Conservation (phyloP, 768 basidiomycete species). For the Krasilnikovozyma curviuscula region DNA sequence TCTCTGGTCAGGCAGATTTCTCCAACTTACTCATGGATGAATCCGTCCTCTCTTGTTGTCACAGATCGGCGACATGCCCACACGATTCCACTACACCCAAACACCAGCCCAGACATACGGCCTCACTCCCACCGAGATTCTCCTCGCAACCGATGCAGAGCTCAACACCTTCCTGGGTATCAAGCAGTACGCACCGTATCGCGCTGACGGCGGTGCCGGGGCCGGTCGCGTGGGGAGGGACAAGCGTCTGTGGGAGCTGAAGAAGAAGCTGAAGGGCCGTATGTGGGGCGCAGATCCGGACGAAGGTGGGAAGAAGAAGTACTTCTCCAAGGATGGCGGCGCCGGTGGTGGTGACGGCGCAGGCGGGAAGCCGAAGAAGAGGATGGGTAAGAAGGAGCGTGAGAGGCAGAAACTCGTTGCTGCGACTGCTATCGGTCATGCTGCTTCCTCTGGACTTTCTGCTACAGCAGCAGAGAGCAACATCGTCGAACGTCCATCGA, state of each 20-base stretch:
- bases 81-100: conserved; percentile 78
- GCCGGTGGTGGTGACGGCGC: not conserved
- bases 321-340: conserved; percentile 6
- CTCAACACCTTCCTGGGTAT: conserved; percentile 78
- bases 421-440: too few relatives aligned
- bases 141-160: conserved; percentile 78
- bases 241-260: conserved; percentile 53
- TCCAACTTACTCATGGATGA: not conserved
- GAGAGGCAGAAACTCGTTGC: too few relatives aligned
- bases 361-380: conserved; percentile 2
- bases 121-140: conserved; percentile 64
- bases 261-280: conserved; percentile 30
- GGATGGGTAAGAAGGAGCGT: conserved; percentile 13
- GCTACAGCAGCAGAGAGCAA: too few relatives aligned
- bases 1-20: not conserved
- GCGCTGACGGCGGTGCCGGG: conserved; percentile 32
- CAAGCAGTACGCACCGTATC: conserved; percentile 81
- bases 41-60: not conserved
- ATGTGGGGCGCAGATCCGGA: conserved; percentile 27
- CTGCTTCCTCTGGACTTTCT: too few relatives aligned
- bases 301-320: conserved; percentile 13
- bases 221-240: conserved; percentile 30
- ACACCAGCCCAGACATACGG: conserved; percentile 29
- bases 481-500: too few relatives aligned
- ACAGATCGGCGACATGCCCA: conserved; percentile 73